Conservation (phyloP, 2,329 filamentous ascomycete species). For the Chaetoscypha palmicola region DNA sequence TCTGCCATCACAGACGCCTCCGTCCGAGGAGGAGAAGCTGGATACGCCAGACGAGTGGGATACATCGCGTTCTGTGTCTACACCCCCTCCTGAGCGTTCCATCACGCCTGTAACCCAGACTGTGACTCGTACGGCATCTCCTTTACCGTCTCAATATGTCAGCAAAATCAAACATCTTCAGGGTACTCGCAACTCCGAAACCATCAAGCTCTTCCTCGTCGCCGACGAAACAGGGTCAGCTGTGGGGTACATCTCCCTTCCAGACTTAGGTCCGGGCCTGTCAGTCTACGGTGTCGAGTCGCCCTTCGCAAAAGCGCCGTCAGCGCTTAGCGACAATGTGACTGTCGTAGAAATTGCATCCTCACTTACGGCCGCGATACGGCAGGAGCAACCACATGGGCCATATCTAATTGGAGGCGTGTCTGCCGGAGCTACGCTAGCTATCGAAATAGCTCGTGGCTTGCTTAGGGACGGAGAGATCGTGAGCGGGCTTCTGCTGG, state of each 20-base stretch:
- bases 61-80: background rate
- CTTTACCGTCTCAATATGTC: no score
- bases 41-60: background rate
- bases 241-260: background rate
- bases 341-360: background rate
- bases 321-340: background rate
- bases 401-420: background rate
- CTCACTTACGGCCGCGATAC: background rate
- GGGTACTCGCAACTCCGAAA: background rate
- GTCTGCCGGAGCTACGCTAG: background rate
- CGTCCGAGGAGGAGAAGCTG: background rate
- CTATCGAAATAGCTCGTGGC: background rate
- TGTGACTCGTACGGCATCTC: background rate
- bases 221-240: background rate
- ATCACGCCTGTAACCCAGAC: background rate
- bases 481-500: no score
- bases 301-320: background rate
- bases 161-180: background rate
- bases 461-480: background rate
- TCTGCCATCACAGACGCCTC: background rate
- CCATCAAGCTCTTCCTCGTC: background rate
- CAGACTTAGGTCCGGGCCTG: background rate
- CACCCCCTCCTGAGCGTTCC: background rate
- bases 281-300: background rate
- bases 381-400: background rate